Conservation (phyloP, 306 rosid species). For the Rosa lucieae region DNA sequence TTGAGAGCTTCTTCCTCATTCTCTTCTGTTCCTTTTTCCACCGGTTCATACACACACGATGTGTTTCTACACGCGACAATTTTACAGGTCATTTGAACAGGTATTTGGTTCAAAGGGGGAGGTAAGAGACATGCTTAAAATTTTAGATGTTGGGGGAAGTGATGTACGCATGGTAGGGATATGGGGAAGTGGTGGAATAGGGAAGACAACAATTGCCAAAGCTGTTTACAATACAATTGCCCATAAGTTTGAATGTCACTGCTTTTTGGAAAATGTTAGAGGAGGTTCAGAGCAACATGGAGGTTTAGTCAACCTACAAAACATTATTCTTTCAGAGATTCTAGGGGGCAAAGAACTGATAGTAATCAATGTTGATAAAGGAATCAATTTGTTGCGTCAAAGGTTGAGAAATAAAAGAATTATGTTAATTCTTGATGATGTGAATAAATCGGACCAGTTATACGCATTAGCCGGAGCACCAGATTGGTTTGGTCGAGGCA, state of each 20-base stretch:
- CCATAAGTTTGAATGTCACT: background rate
- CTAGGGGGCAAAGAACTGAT: background rate
- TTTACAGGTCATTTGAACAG: background rate
- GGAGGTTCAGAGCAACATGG: background rate
- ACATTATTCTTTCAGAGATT: background rate
- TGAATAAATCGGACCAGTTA: background rate
- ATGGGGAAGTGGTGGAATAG: background rate
- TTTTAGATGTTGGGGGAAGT: background rate
- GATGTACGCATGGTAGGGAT: background rate
- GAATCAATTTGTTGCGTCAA: background rate
- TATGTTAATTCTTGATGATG: constrained; percentile 3
- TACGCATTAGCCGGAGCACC: background rate
- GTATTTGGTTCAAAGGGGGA: background rate
- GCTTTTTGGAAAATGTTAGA: background rate
- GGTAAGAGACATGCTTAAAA: background rate
- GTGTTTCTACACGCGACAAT: background rate
- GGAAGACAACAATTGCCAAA: constrained; percentile 2
- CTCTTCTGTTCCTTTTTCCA: background rate
- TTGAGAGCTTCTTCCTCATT: background rate
- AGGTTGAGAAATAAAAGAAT: background rate
- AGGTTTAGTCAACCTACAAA: background rate
- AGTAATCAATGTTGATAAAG: background rate
- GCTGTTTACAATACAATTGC: background rate
- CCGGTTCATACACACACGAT: background rate
- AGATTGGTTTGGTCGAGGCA: background rate